Evolutionary conservation across 345 rosid genomes (phyloP).

Genomic region (Moricandia arvensis): DNA sequence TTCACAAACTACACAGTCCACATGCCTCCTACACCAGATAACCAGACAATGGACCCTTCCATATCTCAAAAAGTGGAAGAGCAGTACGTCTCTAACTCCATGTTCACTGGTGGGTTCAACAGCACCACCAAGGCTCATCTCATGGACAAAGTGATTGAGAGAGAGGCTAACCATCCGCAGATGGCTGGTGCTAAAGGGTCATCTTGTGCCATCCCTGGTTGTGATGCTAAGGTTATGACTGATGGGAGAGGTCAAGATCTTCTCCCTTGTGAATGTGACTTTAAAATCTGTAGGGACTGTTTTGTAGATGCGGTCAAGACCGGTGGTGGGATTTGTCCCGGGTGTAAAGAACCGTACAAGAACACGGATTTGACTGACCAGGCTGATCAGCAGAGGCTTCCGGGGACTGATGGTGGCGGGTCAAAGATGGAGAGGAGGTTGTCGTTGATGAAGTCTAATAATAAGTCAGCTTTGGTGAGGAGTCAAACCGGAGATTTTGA

Average conservation of each 20-base stretch:
- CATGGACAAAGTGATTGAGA: constrained; percentile 94
- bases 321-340: constrained; percentile 84
- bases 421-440: constrained; percentile 91
- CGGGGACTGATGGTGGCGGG: constrained; percentile 52
- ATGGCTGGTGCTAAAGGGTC: constrained; percentile 98
- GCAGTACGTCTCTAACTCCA: constrained; percentile 90
- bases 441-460: constrained; percentile 87
- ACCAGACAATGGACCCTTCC: constrained; percentile 90
- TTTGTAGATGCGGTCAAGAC: constrained; percentile 87
- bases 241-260: constrained; percentile 86
- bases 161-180: constrained; percentile 90
- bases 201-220: constrained; percentile 83
- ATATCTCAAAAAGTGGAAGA: constrained; percentile 95
- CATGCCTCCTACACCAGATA: constrained; percentile 94
- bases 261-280: constrained; percentile 97
- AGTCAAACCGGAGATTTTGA: constrained; percentile 97
- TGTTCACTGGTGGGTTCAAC: constrained; percentile 93
- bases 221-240: constrained; percentile 94
- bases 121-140: constrained; percentile 86
- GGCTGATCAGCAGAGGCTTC: constrained; percentile 65
- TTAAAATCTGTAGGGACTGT: constrained; percentile 90
- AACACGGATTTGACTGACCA: constrained; percentile 70
- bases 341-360: constrained; percentile 87
- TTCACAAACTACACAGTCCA: constrained; percentile 84
- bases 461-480: constrained; percentile 75